These are phyloP conservation scores for Penicillium sp. DNA, from an alignment of 2,329 filamentous ascomycete species.

Conservation along the genomic window DNA sequence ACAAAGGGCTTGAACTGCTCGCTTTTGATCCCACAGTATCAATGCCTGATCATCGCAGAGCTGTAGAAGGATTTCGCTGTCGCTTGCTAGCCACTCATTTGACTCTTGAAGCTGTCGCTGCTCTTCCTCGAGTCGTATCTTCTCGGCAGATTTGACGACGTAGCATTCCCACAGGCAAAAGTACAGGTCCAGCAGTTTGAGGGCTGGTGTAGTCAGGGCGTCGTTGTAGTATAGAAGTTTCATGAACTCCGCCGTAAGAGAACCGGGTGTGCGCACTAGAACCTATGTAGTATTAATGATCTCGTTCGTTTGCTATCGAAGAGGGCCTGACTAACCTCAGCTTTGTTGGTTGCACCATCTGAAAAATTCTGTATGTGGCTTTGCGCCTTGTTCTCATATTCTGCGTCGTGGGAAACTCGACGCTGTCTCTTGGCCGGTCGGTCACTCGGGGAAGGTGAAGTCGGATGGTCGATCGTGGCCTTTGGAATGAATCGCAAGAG, in stretches of 20 bases:
- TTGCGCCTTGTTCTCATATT: background rate
- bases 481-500: background rate
- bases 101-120: background rate
- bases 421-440: constrained; percentile 1
- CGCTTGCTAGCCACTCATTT: constrained; percentile 1
- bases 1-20: background rate
- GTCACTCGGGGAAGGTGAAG: background rate
- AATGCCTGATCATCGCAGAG: background rate
- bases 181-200: constrained; percentile 5
- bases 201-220: background rate
- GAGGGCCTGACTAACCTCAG: too few species aligned
- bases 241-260: background rate
- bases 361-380: background rate
- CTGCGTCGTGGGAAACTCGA: background rate
- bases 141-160: constrained; percentile 2
- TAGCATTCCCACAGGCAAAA: background rate
- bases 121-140: constrained; percentile 4
- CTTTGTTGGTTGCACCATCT: too few species aligned
- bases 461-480: background rate
- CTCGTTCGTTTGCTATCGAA: too few species aligned
- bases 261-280: too few species aligned
- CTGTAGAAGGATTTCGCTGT: background rate
- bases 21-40: background rate
- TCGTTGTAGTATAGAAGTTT: background rate
- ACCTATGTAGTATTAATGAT: too few species aligned